Conservation (phyloP, 2,329 filamentous ascomycete genomes). For the Zopfia rhizophila region DNA sequence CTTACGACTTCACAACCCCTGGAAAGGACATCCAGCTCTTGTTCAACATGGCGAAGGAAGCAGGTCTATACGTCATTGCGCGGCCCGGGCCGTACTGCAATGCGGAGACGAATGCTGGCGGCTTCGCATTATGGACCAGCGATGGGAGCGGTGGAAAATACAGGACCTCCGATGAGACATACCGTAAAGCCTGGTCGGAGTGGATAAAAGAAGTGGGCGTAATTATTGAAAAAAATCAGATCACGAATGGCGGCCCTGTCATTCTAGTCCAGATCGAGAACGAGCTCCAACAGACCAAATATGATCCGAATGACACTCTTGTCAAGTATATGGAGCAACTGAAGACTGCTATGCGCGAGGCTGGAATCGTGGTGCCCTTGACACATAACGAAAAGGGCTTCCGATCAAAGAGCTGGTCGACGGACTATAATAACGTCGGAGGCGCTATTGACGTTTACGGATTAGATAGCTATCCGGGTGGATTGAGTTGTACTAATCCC, state of each 20-base stretch:
- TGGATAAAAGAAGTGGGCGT: conserved; percentile 59
- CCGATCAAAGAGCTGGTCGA: conserved; percentile 62
- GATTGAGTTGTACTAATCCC: conserved; percentile 62
- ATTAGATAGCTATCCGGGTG: conserved; percentile 59
- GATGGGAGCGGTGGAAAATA: conserved; percentile 59
- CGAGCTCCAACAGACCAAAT: conserved; percentile 59
- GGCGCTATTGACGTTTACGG: conserved; percentile 64
- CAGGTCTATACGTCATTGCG: conserved; percentile 63
- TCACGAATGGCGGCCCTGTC: conserved; percentile 62
- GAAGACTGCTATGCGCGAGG: conserved; percentile 57
- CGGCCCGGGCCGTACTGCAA: conserved; percentile 64
- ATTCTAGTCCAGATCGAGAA: conserved; percentile 66
- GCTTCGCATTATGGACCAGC: conserved; percentile 58
- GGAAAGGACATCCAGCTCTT: conserved; percentile 63
- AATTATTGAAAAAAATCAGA: conserved; percentile 62
- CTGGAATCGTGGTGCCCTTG: conserved; percentile 62
- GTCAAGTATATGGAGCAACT: conserved; percentile 65
- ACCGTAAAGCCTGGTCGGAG: conserved; percentile 59
- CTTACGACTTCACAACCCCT: conserved; percentile 62
- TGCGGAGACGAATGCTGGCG: conserved; percentile 62
- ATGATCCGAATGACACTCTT: conserved; percentile 57
- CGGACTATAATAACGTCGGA: conserved; percentile 66
- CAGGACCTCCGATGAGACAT: conserved; percentile 57
- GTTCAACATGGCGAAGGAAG: conserved; percentile 62
- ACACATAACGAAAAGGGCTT: conserved; percentile 64